A percentile compares a stretch with the other conserved stretches of the same genome.
These are phyloP conservation scores for Kluyveromyces sp. DNA, from an alignment of 1,139 yeast species.

Conservation along the genomic window DNA sequence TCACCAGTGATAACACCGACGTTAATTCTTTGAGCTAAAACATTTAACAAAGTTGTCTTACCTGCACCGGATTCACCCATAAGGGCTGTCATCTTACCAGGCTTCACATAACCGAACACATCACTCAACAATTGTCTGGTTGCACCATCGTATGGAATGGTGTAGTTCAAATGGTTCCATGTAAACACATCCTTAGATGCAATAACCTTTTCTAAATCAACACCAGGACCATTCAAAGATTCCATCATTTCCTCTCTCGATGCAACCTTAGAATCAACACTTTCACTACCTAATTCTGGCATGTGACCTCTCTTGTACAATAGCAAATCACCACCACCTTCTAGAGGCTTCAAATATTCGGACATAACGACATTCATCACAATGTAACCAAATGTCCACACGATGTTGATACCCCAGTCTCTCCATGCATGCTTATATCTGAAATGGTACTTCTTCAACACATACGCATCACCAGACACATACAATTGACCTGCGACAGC, in stretches of 20 bases:
- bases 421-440: slow-evolving; percentile 54
- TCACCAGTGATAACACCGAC: slow-evolving; percentile 59
- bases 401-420: slow-evolving; percentile 53
- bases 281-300: slow-evolving; percentile 37
- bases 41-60: slow-evolving; percentile 71
- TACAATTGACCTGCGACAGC: slow-evolving; percentile 37
- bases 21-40: slow-evolving; percentile 54
- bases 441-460: slow-evolving; percentile 34
- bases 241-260: slow-evolving; percentile 38
- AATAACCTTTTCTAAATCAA: slow-evolving; percentile 33
- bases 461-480: slow-evolving; percentile 45
- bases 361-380: slow-evolving; percentile 40
- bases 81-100: slow-evolving; percentile 40
- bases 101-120: slow-evolving; percentile 58
- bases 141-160: slow-evolving; percentile 45
- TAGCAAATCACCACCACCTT: slow-evolving; percentile 52
- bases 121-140: slow-evolving; percentile 42
- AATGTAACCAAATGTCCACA: slow-evolving; percentile 45
- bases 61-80: slow-evolving; percentile 60
- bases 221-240: slow-evolving; percentile 36
- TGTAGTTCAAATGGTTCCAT: slow-evolving; percentile 48
- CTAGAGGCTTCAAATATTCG: slow-evolving; percentile 45
- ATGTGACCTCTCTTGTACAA: slow-evolving; percentile 48
- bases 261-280: slow-evolving; percentile 37
- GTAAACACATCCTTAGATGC: slow-evolving; percentile 40